Conservation (phyloP, 2,329 filamentous ascomycete genomes). For the Pseudogymnoascus pannorum region DNA sequence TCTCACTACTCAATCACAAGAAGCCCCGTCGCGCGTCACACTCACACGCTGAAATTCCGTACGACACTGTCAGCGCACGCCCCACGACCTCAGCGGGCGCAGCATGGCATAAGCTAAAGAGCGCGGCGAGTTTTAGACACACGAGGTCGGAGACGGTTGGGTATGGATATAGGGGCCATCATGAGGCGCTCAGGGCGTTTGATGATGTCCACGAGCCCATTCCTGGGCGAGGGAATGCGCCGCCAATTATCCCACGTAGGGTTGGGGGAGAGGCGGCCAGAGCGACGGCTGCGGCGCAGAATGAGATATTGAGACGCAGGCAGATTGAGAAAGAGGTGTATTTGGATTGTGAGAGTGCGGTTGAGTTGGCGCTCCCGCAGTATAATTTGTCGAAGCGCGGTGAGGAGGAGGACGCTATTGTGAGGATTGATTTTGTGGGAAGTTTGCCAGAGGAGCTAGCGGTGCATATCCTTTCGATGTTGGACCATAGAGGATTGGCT, state of each 20-base stretch:
- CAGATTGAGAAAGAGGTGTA: conserved; percentile 36
- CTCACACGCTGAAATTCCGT: conserved; percentile 18
- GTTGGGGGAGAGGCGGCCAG: conserved; percentile 56
- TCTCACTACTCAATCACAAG: conserved; percentile 45
- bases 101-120: conserved; percentile 25
- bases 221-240: conserved; percentile 39
- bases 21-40: conserved; percentile 41
- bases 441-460: conserved; percentile 50
- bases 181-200: background rate
- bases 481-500: conserved; percentile 46
- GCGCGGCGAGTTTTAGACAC: conserved; percentile 28
- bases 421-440: conserved; percentile 51
- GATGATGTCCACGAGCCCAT: conserved; percentile 15
- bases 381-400: conserved; percentile 26
- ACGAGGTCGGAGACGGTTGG: conserved; percentile 16
- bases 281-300: conserved; percentile 50
- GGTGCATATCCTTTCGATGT: conserved; percentile 48
- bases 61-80: conserved; percentile 28
- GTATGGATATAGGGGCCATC: background rate
- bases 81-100: conserved; percentile 21
- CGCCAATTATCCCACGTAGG: conserved; percentile 53
- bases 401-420: conserved; percentile 38
- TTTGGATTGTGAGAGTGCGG: conserved; percentile 58
- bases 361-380: conserved; percentile 41
- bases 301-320: conserved; percentile 35